These are phyloP conservation scores for Diutina mesorugosa DNA, from an alignment of 1,139 yeast species.

Conservation along the genomic window DNA sequence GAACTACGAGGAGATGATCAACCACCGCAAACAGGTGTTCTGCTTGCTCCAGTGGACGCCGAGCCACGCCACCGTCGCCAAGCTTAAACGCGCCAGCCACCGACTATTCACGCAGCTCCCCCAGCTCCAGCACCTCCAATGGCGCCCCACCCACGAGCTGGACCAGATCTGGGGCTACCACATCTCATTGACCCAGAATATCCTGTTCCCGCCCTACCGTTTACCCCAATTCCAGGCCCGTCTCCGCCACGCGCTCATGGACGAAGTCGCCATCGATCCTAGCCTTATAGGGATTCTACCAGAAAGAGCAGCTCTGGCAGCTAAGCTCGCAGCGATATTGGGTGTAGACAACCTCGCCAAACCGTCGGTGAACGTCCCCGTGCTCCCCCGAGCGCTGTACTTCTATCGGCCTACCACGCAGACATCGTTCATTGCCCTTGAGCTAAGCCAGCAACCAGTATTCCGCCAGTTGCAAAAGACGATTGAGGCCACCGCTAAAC, in stretches of 20 bases:
- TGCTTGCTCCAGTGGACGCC: background rate
- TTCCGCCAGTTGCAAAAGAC: background rate
- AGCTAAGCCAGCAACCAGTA: background rate
- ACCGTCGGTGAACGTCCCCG: background rate
- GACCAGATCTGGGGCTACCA: background rate
- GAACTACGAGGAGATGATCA: background rate
- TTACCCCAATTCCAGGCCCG: background rate
- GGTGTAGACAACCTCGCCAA: background rate
- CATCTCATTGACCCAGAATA: background rate
- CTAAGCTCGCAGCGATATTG: background rate
- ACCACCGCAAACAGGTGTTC: background rate
- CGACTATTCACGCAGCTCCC: background rate
- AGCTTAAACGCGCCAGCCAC: background rate
- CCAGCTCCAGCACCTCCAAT: background rate
- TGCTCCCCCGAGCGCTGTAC: background rate
- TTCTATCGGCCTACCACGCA: background rate
- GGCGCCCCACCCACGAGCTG: background rate
- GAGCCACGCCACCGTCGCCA: background rate
- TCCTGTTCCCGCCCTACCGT: background rate
- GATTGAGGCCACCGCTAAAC: background rate
- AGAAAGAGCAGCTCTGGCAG: background rate
- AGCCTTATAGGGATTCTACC: background rate
- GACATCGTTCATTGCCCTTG: background rate
- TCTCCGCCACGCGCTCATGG: background rate
- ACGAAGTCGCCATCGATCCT: background rate